A percentile compares a stretch with the other conserved stretches of the same genome.
Evolutionary conservation across 306 rosid species (phyloP).

Genomic region (Myrica gale): DNA sequence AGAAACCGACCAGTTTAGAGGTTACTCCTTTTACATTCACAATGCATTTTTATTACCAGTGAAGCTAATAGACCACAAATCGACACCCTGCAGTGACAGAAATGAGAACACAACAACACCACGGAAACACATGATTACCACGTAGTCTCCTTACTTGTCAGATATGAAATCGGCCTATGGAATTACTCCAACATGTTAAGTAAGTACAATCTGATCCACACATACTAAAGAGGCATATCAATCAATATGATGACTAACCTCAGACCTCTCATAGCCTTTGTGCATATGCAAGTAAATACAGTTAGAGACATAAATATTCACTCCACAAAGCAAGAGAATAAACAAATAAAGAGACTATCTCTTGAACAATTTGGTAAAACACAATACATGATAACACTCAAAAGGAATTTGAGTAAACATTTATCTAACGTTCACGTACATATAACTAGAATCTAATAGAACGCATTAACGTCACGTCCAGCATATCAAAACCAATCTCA

Average conservation of each 20-base stretch:
- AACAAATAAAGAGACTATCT: neutral
- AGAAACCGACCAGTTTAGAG: neutral
- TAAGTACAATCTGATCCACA: neutral
- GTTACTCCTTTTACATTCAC: neutral
- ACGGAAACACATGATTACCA: neutral
- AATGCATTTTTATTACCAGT: neutral
- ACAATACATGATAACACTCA: neutral
- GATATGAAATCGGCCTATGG: neutral
- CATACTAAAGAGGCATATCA: neutral
- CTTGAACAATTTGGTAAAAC: neutral
- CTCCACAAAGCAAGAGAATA: neutral
- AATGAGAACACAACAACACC: neutral
- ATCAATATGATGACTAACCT: neutral
- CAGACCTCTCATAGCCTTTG: neutral
- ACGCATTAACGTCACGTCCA: neutral
- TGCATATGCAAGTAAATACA: neutral
- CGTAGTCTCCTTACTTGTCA: neutral
- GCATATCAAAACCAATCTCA: neutral
- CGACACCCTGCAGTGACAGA: neutral
- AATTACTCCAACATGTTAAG: neutral
- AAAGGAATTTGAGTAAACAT: neutral
- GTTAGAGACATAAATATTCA: neutral
- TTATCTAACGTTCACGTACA: neutral
- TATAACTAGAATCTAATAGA: neutral
- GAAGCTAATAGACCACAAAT: slow-evolving; percentile 1